Conservation (phyloP, 2,329 filamentous ascomycete genomes). For the Aspergillus thermomutatus region DNA sequence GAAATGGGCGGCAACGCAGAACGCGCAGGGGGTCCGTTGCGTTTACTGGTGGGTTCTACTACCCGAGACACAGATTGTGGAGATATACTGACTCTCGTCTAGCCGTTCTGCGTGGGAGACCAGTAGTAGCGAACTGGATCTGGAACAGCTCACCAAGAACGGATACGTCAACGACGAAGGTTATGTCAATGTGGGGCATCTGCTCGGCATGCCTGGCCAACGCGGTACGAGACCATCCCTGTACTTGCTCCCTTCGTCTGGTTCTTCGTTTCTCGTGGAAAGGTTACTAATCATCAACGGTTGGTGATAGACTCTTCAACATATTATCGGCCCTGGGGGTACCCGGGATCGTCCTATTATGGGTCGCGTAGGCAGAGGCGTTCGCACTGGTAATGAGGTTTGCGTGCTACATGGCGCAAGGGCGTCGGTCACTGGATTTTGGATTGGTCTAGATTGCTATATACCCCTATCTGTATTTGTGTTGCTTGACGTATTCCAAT, state of each 20-base stretch:
- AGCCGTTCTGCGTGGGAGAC: conserved; percentile 42
- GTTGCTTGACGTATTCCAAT: not conserved
- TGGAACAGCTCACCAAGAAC: conserved; percentile 28
- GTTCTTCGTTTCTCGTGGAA: not conserved
- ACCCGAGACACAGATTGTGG: not conserved
- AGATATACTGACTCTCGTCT: not conserved
- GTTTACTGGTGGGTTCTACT: conserved; percentile 42
- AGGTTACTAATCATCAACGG: not conserved
- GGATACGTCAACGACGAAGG: conserved; percentile 35
- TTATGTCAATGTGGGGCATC: conserved; percentile 44
- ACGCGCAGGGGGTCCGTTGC: conserved; percentile 35
- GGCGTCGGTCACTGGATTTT: not conserved
- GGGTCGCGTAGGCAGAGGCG: conserved; percentile 9
- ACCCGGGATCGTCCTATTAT: conserved; percentile 21
- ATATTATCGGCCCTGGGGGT: conserved; percentile 40
- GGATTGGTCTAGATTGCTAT: not conserved
- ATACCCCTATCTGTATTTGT: conserved; percentile 1
- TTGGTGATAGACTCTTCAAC: conserved; percentile 35
- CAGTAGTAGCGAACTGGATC: conserved; percentile 27
- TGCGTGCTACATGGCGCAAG: not conserved
- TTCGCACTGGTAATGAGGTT: not conserved
- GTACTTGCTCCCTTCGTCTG: conserved; percentile 9
- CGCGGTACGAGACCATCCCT: conserved; percentile 34
- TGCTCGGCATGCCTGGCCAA: conserved; percentile 39
- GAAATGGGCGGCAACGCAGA: conserved; percentile 46